phyloP scores from a whole-genome alignment of 441 rosid species.

The Corymbia citriodora region DNA sequence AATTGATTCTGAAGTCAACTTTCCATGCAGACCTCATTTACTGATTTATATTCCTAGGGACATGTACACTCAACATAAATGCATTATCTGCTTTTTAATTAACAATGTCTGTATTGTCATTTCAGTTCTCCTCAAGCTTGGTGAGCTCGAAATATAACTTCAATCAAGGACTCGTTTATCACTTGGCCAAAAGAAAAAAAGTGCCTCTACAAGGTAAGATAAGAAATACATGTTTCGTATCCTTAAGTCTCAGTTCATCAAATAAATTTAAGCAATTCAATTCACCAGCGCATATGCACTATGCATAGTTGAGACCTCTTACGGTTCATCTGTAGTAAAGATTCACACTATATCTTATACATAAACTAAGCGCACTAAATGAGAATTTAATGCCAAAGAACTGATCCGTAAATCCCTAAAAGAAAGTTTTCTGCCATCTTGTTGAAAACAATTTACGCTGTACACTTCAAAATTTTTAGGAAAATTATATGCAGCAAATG shows the following conservation, averaged over 20 bases:
- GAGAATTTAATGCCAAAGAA: not conserved
- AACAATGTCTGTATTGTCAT: not conserved
- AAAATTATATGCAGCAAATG: not conserved
- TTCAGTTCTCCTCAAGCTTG: not conserved
- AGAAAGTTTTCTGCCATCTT: not conserved
- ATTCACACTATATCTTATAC: not conserved
- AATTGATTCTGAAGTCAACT: not conserved
- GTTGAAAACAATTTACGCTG: not conserved
- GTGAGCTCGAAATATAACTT: not conserved
- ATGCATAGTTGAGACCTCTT: not conserved
- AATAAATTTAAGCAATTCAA: not conserved
- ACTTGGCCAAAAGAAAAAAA: not conserved
- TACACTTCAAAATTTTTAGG: not conserved
- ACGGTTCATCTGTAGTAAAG: not conserved
- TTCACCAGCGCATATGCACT: not conserved
- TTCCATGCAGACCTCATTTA: not conserved
- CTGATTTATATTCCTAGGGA: not conserved
- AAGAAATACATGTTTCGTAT: not conserved
- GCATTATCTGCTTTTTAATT: not conserved
- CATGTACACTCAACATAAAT: not conserved
- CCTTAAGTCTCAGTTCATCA: not conserved
- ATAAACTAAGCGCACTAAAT: not conserved
- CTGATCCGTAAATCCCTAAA: not conserved
- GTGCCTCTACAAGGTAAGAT: not conserved
- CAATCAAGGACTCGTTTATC: not conserved